These are phyloP conservation scores for Oryza brachyantha DNA, from an alignment of 176 grass and related monocot species.

Conservation along the genomic window DNA sequence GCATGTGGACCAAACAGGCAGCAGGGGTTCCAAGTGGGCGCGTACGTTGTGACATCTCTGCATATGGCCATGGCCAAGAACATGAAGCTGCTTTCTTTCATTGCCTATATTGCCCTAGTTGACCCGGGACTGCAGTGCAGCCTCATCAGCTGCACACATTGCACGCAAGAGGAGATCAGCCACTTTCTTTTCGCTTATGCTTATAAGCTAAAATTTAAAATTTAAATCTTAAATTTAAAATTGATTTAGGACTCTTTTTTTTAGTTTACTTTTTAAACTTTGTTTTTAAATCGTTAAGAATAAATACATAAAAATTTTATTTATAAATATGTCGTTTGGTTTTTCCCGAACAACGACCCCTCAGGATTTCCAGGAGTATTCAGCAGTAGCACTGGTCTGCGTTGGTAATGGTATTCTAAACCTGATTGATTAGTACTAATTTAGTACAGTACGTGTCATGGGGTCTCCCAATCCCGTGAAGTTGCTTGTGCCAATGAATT, in stretches of 20 bases:
- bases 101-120: not conserved
- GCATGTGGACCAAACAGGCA: conserved; percentile 33
- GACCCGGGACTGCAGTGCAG: conserved; percentile 8
- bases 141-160: not conserved
- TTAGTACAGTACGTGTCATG: not conserved
- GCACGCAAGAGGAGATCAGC: not conserved
- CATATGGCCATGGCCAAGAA: not conserved
- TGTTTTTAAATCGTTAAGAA: too few species aligned
- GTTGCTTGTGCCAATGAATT: conserved; percentile 28
- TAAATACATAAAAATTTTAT: too few species aligned
- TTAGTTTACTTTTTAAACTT: too few species aligned
- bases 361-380: not conserved
- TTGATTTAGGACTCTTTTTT: too few species aligned
- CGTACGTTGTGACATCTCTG: not conserved
- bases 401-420: not conserved
- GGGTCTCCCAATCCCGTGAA: conserved; percentile 31
- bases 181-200: too few species aligned
- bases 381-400: not conserved
- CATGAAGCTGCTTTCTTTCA: not conserved
- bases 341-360: too few species aligned
- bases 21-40: not conserved
- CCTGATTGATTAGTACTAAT: not conserved
- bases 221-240: too few species aligned
- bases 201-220: too few species aligned
- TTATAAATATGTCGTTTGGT: too few species aligned